Conservation (phyloP, 2,329 filamentous ascomycete genomes). For the Fusarium sacchari region DNA sequence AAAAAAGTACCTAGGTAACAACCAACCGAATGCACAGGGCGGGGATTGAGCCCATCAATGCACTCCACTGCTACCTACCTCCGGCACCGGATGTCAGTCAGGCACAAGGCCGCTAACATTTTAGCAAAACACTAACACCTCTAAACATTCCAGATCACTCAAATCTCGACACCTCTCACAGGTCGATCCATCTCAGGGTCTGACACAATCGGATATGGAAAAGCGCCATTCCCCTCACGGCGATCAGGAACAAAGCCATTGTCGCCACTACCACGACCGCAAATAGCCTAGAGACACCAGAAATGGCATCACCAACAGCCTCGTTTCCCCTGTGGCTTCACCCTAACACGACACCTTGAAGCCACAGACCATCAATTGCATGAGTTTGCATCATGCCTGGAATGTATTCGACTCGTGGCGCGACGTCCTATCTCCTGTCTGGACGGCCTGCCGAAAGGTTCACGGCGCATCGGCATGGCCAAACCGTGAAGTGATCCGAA, state of each 20-base stretch:
- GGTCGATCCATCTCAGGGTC: neutral
- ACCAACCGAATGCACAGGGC: too few species aligned
- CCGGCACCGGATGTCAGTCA: neutral
- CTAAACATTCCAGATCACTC: conserved; percentile 12
- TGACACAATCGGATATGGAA: neutral
- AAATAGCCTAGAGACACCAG: neutral
- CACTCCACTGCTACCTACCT: neutral
- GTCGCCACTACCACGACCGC: conserved; percentile 17
- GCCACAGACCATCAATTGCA: neutral
- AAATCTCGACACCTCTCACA: accelerated
- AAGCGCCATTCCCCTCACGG: neutral
- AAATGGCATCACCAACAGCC: conserved; percentile 4
- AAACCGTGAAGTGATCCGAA: neutral
- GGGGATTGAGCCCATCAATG: too few species aligned
- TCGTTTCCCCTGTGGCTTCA: neutral
- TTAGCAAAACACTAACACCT: neutral
- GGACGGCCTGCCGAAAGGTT: conserved; percentile 13
- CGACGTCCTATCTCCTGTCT: neutral
- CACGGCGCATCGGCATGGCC: conserved; percentile 4
- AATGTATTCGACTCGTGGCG: conserved; percentile 20
- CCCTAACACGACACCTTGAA: neutral
- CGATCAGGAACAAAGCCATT: conserved; percentile 23
- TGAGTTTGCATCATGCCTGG: conserved; percentile 3
- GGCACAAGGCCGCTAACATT: neutral
- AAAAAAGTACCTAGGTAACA: too few species aligned